These are phyloP conservation scores for Pseudomonodictys pantanalensis DNA, from an alignment of 495 filamentous ascomycete genomes.

Conservation along the genomic window DNA sequence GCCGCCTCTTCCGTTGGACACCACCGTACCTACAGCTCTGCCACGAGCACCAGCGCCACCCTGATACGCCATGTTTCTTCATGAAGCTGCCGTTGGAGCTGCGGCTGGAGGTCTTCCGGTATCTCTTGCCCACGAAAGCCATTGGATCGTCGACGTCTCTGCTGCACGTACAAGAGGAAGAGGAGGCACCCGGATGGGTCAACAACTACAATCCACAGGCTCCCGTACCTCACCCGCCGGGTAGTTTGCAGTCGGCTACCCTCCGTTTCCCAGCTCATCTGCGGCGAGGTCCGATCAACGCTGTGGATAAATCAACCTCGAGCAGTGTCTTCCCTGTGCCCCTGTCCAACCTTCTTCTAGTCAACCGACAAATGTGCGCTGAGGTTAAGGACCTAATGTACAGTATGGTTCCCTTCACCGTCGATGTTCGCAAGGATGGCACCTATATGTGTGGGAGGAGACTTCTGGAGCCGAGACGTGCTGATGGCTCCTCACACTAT, in stretches of 20 bases:
- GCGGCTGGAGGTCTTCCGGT: conserved; percentile 23
- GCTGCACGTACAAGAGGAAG: conserved; percentile 1
- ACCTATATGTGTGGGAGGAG: conserved; percentile 32
- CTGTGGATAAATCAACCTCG: background rate
- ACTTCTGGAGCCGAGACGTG: conserved; percentile 20
- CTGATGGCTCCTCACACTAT: conserved; percentile 17
- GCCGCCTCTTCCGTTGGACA: conserved; percentile 29
- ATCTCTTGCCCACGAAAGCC: conserved; percentile 26
- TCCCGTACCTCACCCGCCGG: background rate
- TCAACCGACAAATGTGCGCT: conserved; percentile 17
- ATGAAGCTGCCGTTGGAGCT: conserved; percentile 29
- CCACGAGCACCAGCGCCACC: conserved; percentile 23
- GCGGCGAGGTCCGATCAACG: background rate
- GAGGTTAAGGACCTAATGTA: conserved; percentile 29
- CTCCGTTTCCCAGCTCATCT: background rate
- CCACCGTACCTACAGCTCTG: conserved; percentile 29
- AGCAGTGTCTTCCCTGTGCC: conserved; percentile 4
- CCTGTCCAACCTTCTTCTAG: conserved; percentile 12
- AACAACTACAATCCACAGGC: background rate
- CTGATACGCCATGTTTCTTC: conserved; percentile 29
- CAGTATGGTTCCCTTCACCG: conserved; percentile 21
- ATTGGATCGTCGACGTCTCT: conserved; percentile 24
- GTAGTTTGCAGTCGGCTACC: too few relatives aligned
- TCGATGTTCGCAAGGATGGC: conserved; percentile 31
- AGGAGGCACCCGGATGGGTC: background rate